Evolutionary conservation across 2,329 filamentous ascomycete genomes (phyloP).

Genomic region (Pseudogymnoascus sp.): DNA sequence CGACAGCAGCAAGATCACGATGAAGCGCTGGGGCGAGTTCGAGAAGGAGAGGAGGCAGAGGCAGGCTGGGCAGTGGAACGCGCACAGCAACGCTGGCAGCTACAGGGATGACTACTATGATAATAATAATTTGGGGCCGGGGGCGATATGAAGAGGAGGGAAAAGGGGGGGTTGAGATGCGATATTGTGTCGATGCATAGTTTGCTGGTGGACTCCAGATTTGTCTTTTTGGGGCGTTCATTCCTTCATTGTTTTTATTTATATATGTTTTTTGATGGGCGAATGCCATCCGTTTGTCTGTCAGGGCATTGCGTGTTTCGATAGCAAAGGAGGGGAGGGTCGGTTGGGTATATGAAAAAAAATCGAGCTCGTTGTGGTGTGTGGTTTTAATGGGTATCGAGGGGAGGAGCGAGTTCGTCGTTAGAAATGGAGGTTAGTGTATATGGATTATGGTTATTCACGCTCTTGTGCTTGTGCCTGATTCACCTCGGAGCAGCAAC

Average conservation of each 20-base stretch:
- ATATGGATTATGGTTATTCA: conserved; percentile 3
- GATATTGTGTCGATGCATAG: conserved; percentile 1
- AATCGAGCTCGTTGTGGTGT: background rate
- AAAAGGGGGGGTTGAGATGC: background rate
- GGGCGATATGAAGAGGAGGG: background rate
- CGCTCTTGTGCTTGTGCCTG: background rate
- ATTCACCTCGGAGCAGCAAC: background rate
- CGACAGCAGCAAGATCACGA: conserved; percentile 96
- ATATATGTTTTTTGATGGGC: background rate
- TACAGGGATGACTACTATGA: conserved; percentile 8
- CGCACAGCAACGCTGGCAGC: background rate
- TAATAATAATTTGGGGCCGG: background rate
- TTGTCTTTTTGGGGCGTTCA: background rate
- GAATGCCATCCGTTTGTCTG: conserved; percentile 5
- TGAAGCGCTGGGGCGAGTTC: conserved; percentile 98
- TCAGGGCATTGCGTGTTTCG: conserved; percentile 3
- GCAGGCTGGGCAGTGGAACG: background rate
- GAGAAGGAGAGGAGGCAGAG: conserved; percentile 55
- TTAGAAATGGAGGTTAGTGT: background rate
- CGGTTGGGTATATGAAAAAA: conserved; percentile 6
- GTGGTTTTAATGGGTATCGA: conserved; percentile 5
- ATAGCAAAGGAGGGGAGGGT: background rate
- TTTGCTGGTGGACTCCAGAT: conserved; percentile 5
- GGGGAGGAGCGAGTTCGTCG: background rate
- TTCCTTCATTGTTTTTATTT: conserved; percentile 2